Conservation (phyloP, 2,329 filamentous ascomycete genomes). For the Cladosporium oxysporum region DNA sequence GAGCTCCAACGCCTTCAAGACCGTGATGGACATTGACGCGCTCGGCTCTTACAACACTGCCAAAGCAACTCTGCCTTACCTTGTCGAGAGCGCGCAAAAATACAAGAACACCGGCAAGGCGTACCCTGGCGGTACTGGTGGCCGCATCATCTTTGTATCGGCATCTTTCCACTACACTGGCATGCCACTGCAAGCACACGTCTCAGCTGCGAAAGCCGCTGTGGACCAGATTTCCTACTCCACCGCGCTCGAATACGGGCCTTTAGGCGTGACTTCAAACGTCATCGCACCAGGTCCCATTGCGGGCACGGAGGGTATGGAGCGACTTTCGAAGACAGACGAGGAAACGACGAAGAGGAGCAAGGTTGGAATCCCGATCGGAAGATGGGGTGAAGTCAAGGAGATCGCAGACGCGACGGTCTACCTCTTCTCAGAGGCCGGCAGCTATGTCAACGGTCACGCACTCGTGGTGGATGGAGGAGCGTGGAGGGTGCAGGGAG, state of each 20-base stretch:
- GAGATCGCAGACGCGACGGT: conserved; percentile 94
- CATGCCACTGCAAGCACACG: conserved; percentile 82
- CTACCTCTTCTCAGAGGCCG: conserved; percentile 82
- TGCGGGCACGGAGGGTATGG: conserved; percentile 70
- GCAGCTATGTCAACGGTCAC: conserved; percentile 82
- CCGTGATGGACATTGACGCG: conserved; percentile 95
- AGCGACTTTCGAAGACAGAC: conserved; percentile 41
- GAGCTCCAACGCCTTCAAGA: conserved; percentile 86
- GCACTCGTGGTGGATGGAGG: conserved; percentile 68
- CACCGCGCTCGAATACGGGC: conserved; percentile 86
- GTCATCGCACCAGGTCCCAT: conserved; percentile 88
- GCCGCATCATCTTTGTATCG: conserved; percentile 85
- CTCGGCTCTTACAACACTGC: conserved; percentile 92
- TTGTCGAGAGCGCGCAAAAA: conserved; percentile 71
- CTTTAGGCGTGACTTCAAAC: conserved; percentile 82
- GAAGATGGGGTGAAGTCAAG: conserved; percentile 74
- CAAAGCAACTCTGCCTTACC: conserved; percentile 83
- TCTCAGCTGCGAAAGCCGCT: conserved; percentile 86
- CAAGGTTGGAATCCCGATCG: conserved; percentile 62
- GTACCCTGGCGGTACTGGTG: conserved; percentile 58
- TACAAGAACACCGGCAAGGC: conserved; percentile 61
- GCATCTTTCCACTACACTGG: conserved; percentile 91
- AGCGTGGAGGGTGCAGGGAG: conserved; percentile 48
- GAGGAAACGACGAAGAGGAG: conserved; percentile 35
- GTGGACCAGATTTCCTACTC: conserved; percentile 81